Conservation (phyloP, 2,329 filamentous ascomycete species). For the Aspergillus pseudoterreus region DNA sequence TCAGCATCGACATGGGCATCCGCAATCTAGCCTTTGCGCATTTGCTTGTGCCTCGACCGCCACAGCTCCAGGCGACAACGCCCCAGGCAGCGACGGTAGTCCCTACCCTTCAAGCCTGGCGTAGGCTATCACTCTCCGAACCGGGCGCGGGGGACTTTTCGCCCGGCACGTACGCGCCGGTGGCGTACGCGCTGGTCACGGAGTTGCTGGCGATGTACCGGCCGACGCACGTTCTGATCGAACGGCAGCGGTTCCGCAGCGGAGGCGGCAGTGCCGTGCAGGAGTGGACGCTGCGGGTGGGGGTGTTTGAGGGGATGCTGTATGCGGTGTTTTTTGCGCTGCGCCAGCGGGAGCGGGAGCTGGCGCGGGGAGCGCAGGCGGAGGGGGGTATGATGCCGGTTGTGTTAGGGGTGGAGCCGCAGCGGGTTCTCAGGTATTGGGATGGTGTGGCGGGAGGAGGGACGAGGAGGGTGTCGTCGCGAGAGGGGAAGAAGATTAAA, state of each 20-base stretch:
- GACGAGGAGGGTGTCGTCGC: conserved; percentile 16
- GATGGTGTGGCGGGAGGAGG: conserved; percentile 39
- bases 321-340: conserved; percentile 65
- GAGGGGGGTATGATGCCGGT: background rate
- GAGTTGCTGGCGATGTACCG: conserved; percentile 47
- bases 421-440: conserved; percentile 24
- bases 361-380: background rate
- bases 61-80: too few relatives aligned
- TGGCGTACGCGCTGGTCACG: conserved; percentile 55
- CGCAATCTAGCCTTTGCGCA: conserved; percentile 75
- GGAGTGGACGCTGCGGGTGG: conserved; percentile 81
- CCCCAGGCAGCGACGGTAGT: background rate
- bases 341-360: conserved; percentile 12
- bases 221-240: conserved; percentile 69
- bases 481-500: conserved; percentile 51
- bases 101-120: conserved; percentile 40
- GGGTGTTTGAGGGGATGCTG: conserved; percentile 77
- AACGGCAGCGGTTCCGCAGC: conserved; percentile 62
- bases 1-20: conserved; percentile 84
- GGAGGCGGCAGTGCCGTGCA: conserved; percentile 62
- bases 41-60: conserved; percentile 36
- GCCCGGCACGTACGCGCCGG: conserved; percentile 51
- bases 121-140: conserved; percentile 34
- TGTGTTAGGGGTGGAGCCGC: conserved; percentile 14
- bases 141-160: conserved; percentile 41